Evolutionary conservation across 768 basidiomycete genomes (phyloP).

Genomic region (Thelephora ganbajun): DNA sequence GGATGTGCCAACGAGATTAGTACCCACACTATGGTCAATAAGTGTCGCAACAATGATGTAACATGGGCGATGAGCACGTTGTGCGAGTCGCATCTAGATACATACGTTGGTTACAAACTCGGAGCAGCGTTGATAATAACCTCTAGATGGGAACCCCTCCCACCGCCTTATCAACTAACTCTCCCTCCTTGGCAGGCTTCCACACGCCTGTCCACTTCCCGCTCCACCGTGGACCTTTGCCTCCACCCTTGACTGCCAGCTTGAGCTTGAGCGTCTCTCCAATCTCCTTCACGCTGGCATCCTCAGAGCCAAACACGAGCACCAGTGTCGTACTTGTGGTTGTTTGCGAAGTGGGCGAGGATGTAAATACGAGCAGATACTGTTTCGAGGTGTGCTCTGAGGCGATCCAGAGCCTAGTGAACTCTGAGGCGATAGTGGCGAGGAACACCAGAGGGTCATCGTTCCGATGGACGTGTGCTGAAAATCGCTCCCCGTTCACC

Average conservation of each 20-base stretch:
- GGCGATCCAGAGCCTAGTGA: constrained; percentile 15
- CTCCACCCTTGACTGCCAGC: constrained; percentile 60
- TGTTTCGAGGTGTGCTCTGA: constrained; percentile 8
- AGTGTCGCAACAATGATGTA: too few relatives aligned
- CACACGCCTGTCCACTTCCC: constrained; percentile 59
- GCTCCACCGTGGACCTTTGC: constrained; percentile 65
- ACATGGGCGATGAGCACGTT: too few relatives aligned
- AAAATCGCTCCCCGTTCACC: not conserved
- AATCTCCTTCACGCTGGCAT: constrained; percentile 39
- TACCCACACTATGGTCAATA: too few relatives aligned
- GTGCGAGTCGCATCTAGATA: too few relatives aligned
- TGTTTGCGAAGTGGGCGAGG: constrained; percentile 46
- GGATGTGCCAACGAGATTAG: too few relatives aligned
- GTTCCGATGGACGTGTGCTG: constrained; percentile 27
- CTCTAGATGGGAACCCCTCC: constrained; percentile 2
- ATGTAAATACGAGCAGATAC: constrained; percentile 43
- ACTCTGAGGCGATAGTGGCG: constrained; percentile 38
- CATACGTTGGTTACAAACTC: too few relatives aligned
- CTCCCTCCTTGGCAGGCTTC: constrained; percentile 33
- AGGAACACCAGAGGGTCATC: constrained; percentile 56
- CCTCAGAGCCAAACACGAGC: constrained; percentile 46
- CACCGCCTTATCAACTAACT: constrained; percentile 25
- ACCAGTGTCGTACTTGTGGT: constrained; percentile 36
- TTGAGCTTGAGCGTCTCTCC: constrained; percentile 45
- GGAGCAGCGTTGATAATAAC: too few relatives aligned